phyloP scores from a whole-genome alignment of 1,284 basidiomycete species.

The Flammula alnicola region DNA sequence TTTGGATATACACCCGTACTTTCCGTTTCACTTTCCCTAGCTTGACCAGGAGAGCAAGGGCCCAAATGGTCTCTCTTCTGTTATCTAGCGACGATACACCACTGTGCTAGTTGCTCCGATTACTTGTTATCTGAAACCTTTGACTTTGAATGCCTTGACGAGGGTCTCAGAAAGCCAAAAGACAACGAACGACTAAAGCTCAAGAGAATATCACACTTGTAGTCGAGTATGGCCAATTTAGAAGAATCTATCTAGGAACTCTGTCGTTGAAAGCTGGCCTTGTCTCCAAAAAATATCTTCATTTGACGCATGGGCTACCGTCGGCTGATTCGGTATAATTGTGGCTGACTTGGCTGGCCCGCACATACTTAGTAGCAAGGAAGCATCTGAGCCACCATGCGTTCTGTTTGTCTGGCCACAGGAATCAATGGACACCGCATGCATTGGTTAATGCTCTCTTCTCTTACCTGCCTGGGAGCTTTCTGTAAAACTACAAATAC shows the following conservation, averaged over 20 bases:
- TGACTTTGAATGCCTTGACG: too few species aligned
- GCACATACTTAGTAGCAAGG: constrained; percentile 3
- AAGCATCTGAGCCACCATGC: background rate
- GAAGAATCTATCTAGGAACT: background rate
- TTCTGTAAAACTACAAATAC: constrained; percentile 19
- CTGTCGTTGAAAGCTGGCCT: background rate
- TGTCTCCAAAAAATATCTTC: constrained; percentile 15
- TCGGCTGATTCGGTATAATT: constrained; percentile 18
- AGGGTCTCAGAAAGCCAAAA: too few species aligned
- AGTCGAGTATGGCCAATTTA: background rate
- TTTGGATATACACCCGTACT: too few species aligned
- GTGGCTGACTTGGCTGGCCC: constrained; percentile 7
- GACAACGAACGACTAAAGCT: too few species aligned
- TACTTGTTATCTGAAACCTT: background rate
- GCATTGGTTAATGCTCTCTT: background rate
- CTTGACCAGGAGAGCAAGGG: too few species aligned
- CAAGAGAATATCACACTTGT: too few species aligned
- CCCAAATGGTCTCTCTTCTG: too few species aligned
- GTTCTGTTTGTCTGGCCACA: background rate
- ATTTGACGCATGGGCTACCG: constrained; percentile 16
- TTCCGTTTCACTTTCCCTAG: too few species aligned
- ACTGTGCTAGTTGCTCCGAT: too few species aligned
- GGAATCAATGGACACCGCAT: background rate
- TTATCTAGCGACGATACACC: too few species aligned
- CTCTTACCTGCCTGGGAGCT: background rate